Evolutionary conservation across 228 moss, liverwort and hornwort species (phyloP).

Genomic region (Sphagnum fallax): DNA sequence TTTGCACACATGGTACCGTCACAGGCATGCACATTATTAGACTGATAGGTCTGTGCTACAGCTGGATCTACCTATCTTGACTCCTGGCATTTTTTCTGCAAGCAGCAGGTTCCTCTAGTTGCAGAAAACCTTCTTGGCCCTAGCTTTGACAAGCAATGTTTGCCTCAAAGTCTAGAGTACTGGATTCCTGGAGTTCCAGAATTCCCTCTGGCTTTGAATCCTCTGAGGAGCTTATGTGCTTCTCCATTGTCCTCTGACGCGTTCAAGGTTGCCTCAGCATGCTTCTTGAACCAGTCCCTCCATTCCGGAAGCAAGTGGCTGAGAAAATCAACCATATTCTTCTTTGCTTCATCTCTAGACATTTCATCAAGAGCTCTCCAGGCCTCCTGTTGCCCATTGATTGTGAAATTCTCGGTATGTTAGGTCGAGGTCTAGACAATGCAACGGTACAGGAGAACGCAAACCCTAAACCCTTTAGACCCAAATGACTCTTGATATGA

Average conservation of each 20-base stretch:
- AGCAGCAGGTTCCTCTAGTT: too few species aligned
- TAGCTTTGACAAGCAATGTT: too few species aligned
- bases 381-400: conserved; percentile 44
- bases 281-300: conserved; percentile 63
- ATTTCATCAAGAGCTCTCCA: conserved; percentile 63
- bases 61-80: too few species aligned
- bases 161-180: too few species aligned
- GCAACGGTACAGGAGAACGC: background rate
- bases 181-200: conserved; percentile 6
- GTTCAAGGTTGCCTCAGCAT: conserved; percentile 24
- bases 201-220: conserved; percentile 34
- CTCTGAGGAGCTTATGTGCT: conserved; percentile 62
- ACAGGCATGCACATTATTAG: too few species aligned
- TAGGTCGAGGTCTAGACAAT: background rate
- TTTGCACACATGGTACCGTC: too few species aligned
- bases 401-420: background rate
- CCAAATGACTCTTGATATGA: background rate
- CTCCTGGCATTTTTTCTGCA: too few species aligned
- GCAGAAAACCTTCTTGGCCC: too few species aligned
- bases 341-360: conserved; percentile 64
- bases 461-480: background rate
- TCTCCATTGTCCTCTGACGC: conserved; percentile 58
- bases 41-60: too few species aligned
- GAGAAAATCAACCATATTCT: conserved; percentile 53
- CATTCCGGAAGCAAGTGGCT: conserved; percentile 57